A percentile compares a stretch with the other conserved stretches of the same genome.
Conservation (phyloP, 2,329 filamentous ascomycete species). For the Purpureocillium lavendulum region DNA sequence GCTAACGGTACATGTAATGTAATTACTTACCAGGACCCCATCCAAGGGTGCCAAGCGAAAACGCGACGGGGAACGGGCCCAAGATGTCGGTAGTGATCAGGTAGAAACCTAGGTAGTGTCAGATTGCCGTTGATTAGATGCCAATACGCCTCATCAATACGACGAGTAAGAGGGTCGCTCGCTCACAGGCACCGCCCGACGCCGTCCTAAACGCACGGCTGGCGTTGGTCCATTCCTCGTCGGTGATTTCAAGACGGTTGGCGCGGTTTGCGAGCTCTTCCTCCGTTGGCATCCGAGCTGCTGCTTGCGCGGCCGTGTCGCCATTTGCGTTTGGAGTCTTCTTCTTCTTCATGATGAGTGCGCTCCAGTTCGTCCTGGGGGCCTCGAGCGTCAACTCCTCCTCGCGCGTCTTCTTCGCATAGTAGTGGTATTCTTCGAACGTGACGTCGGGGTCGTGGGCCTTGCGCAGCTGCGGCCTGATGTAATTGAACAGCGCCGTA, state of each 20-base stretch:
- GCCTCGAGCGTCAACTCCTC: constrained; percentile 9
- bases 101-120: constrained; percentile 5
- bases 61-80: constrained; percentile 7
- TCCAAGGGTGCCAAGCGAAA: constrained; percentile 8
- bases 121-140: no score
- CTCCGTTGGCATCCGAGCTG: constrained; percentile 1
- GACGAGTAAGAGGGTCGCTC: no score
- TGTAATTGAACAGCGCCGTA: background rate
- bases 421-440: constrained; percentile 18
- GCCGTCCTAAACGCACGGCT: constrained; percentile 9
- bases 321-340: no score
- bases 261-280: background rate
- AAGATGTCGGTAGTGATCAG: constrained; percentile 9
- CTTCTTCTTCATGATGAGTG: constrained; percentile 1
- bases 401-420: constrained; percentile 14
- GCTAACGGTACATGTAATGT: no score
- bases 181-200: constrained; percentile 3
- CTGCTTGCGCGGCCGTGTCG: background rate
- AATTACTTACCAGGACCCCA: constrained; percentile 15
- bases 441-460: constrained; percentile 13
- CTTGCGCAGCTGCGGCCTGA: constrained; percentile 7
- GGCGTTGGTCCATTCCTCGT: constrained; percentile 37
- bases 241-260: constrained; percentile 9
- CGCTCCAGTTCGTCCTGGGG: constrained; percentile 5
- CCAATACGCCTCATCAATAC: no score